phyloP scores from a whole-genome alignment of 2,329 filamentous ascomycete genomes.

The Sarocladiaceae sp. region DNA sequence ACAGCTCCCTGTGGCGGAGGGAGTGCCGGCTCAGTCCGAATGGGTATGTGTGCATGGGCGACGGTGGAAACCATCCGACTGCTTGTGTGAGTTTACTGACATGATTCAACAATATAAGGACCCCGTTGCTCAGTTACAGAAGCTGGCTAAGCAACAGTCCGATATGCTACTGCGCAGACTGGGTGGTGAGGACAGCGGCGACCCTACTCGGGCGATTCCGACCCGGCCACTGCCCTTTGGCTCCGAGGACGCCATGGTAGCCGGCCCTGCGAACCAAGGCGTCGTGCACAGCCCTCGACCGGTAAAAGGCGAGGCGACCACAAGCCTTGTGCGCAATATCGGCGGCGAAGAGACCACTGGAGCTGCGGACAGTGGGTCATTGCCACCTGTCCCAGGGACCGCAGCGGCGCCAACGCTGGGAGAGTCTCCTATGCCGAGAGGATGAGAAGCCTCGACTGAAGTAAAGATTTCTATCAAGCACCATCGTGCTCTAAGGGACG shows the following conservation, averaged over 20 bases:
- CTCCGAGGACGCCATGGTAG: conserved; percentile 34
- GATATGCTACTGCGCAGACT: conserved; percentile 53
- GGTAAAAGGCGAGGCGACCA: conserved; percentile 31
- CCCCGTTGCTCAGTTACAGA: conserved; percentile 62
- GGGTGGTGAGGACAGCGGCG: conserved; percentile 24
- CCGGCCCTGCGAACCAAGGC: conserved; percentile 9
- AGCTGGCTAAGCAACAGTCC: conserved; percentile 61
- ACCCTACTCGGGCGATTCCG: conserved; percentile 35
- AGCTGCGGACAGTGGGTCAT: not conserved
- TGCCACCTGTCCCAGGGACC: conserved; percentile 5
- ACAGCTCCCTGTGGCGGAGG: conserved; percentile 67
- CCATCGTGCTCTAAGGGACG: too few relatives aligned
- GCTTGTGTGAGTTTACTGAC: conserved; percentile 52
- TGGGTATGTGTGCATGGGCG: conserved; percentile 77
- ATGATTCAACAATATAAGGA: conserved; percentile 51
- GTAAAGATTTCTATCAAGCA: too few relatives aligned
- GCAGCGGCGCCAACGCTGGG: not conserved
- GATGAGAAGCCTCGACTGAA: not conserved
- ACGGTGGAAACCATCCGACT: conserved; percentile 43
- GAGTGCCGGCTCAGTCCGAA: conserved; percentile 79
- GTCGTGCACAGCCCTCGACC: conserved; percentile 35
- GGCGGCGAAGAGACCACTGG: conserved; percentile 17
- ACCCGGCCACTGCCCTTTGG: conserved; percentile 45
- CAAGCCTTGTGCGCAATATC: conserved; percentile 27
- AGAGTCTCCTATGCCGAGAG: not conserved